Conservation (phyloP, 1,284 basidiomycete species). For the Sporisorium scitamineum region DNA sequence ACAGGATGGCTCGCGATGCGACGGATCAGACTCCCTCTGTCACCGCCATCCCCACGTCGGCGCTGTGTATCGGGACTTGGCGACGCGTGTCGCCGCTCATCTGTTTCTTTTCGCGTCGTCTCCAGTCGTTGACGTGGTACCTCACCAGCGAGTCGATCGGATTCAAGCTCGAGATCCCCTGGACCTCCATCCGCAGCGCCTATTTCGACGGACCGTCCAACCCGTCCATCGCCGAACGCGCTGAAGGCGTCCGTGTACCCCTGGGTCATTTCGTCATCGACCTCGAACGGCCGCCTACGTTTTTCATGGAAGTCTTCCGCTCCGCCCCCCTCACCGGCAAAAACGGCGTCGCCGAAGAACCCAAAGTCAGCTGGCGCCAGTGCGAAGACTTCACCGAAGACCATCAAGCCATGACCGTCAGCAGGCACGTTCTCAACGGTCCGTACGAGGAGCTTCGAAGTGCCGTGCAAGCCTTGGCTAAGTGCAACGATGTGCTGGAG, state of each 20-base stretch:
- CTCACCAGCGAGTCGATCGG: constrained; percentile 59
- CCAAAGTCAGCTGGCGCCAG: constrained; percentile 59
- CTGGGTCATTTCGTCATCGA: constrained; percentile 54
- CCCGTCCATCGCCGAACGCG: constrained; percentile 46
- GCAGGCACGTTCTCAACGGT: constrained; percentile 54
- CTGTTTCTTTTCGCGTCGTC: constrained; percentile 59
- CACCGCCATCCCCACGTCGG: constrained; percentile 50
- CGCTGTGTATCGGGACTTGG: constrained; percentile 59
- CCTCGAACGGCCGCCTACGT: constrained; percentile 56
- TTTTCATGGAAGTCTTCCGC: constrained; percentile 64
- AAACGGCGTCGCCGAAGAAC: constrained; percentile 22
- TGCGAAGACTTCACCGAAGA: constrained; percentile 65
- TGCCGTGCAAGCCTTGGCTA: constrained; percentile 43
- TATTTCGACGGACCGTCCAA: constrained; percentile 42
- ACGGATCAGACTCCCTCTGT: constrained; percentile 30
- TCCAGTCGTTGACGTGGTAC: constrained; percentile 57
- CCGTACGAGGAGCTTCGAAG: constrained; percentile 54
- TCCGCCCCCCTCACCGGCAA: constrained; percentile 33
- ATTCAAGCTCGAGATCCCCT: constrained; percentile 62
- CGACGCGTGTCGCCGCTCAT: constrained; percentile 58
- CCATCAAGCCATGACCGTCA: constrained; percentile 52
- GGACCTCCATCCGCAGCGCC: constrained; percentile 44
- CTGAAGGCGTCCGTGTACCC: constrained; percentile 50
- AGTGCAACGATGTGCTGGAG: constrained; percentile 34
- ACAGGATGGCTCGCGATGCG: constrained; percentile 2